These are phyloP conservation scores for Erysimum cheiri DNA, from an alignment of 441 rosid genomes.

Conservation along the genomic window DNA sequence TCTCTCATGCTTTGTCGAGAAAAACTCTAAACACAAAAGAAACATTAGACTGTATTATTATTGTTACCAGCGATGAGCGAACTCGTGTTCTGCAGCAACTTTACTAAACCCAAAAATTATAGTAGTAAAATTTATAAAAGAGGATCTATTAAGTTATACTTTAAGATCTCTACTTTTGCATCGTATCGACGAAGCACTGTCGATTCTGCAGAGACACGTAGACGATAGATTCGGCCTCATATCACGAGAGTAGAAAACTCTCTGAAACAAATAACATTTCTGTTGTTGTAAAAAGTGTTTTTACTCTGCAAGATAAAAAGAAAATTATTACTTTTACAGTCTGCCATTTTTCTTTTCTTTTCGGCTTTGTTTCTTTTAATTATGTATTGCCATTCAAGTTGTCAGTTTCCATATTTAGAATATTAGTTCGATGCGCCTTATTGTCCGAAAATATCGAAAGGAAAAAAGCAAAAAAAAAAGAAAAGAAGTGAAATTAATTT, in stretches of 20 bases:
- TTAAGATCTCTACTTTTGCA: conserved; percentile 49
- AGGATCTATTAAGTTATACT: conserved; percentile 15
- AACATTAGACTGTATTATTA: conserved; percentile 36
- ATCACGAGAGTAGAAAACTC: conserved; percentile 44
- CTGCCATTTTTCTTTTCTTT: conserved; percentile 34
- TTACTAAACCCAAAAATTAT: conserved; percentile 30
- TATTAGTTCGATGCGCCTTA: conserved; percentile 42
- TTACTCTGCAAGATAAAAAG: conserved; percentile 31
- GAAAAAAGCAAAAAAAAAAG: background rate
- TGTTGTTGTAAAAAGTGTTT: conserved; percentile 37
- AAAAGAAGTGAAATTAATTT: background rate
- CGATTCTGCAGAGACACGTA: conserved; percentile 46
- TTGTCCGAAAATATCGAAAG: conserved; percentile 23
- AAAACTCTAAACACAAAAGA: conserved; percentile 42
- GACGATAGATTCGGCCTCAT: conserved; percentile 44
- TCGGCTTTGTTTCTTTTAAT: conserved; percentile 42
- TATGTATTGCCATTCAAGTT: conserved; percentile 47
- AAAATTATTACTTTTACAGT: conserved; percentile 39
- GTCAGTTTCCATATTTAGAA: conserved; percentile 48
- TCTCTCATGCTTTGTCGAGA: conserved; percentile 42
- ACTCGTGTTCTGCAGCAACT: conserved; percentile 44
- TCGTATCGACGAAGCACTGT: conserved; percentile 61
- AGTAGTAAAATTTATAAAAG: background rate
- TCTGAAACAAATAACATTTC: conserved; percentile 24
- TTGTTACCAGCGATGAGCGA: conserved; percentile 33